These are phyloP conservation scores for Solanum sparsipilum DNA, from an alignment of 257 asterid species.

Conservation along the genomic window DNA sequence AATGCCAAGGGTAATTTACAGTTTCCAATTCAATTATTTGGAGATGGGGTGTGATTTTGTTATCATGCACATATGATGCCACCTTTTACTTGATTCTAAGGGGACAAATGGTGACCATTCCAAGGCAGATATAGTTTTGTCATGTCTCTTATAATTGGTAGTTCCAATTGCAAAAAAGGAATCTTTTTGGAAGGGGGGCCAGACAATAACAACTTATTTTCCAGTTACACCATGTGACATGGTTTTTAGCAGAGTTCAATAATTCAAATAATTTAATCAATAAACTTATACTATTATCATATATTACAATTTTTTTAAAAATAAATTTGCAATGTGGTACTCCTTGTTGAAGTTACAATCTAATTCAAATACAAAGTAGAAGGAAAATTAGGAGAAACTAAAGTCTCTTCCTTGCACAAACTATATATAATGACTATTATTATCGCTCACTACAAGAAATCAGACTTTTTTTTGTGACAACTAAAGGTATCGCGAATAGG, in stretches of 20 bases:
- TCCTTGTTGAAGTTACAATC: neutral
- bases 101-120: neutral
- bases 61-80: neutral
- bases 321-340: neutral
- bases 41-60: neutral
- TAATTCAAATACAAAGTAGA: neutral
- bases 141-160: conserved; percentile 4
- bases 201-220: neutral
- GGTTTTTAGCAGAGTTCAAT: neutral
- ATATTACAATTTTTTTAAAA: neutral
- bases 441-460: neutral
- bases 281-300: neutral
- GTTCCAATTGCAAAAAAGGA: neutral
- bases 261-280: neutral
- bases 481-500: neutral
- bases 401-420: neutral
- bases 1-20: neutral
- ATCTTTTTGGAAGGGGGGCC: neutral
- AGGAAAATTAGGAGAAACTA: neutral
- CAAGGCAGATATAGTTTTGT: conserved; percentile 2
- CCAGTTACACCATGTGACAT: neutral
- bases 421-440: neutral
- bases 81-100: neutral
- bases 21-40: neutral
- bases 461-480: neutral